Evolutionary conservation across 2,329 filamentous ascomycete genomes (phyloP).

Genomic region (Clonostachys rosea): DNA sequence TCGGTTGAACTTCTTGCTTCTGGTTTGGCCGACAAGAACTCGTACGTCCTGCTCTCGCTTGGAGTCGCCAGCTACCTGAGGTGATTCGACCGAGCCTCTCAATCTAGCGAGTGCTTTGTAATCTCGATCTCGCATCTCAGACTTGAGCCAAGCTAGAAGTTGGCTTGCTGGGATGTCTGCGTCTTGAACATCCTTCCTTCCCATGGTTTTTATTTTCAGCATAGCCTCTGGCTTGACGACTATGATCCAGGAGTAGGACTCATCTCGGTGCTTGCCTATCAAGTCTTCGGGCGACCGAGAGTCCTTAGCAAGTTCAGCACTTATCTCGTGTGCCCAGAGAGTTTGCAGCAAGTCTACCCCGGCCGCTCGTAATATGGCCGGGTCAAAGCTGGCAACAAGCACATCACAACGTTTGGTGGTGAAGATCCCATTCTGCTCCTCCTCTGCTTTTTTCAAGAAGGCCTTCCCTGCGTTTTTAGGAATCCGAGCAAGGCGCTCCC

Average conservation of each 20-base stretch:
- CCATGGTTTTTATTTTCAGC: conserved; percentile 76
- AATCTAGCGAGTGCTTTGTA: conserved; percentile 49
- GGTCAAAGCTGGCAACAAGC: conserved; percentile 83
- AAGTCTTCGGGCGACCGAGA: conserved; percentile 76
- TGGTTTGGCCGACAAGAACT: conserved; percentile 77
- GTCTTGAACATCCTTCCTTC: conserved; percentile 69
- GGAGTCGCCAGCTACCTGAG: conserved; percentile 16
- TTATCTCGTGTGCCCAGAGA: conserved; percentile 81
- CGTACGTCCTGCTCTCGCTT: conserved; percentile 67
- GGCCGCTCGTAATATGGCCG: conserved; percentile 66
- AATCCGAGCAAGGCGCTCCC: conserved; percentile 74
- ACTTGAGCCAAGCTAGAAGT: conserved; percentile 73
- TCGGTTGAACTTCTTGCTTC: conserved; percentile 88
- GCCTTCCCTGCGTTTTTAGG: conserved; percentile 47
- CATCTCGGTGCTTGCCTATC: conserved; percentile 69
- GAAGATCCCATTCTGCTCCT: conserved; percentile 57
- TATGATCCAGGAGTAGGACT: conserved; percentile 80
- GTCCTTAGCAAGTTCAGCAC: conserved; percentile 81
- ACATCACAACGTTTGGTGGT: conserved; percentile 74
- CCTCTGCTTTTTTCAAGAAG: conserved; percentile 67
- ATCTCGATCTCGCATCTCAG: conserved; percentile 77
- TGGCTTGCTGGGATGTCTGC: conserved; percentile 70
- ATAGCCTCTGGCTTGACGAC: conserved; percentile 75
- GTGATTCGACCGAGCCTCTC: conserved; percentile 15
- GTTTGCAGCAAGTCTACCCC: conserved; percentile 74